Evolutionary conservation across 228 moss, liverwort and hornwort species (phyloP), one percentile per base, ranked within the genome.

Genomic region (Sphagnum fallax): DNA sequence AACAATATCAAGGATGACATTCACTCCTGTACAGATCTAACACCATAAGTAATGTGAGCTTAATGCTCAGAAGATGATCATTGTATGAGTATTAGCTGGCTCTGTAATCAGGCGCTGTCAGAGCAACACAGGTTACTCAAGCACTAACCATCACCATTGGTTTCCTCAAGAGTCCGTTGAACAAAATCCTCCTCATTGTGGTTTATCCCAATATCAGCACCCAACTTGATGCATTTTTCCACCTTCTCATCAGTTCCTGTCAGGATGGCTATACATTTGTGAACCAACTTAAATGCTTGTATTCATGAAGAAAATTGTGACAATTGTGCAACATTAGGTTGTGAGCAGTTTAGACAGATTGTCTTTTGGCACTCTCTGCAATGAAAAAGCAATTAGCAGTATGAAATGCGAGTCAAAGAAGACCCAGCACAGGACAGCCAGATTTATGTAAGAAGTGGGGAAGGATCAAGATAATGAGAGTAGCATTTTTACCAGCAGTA

Each of bases 191-290:
- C 73, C 53, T 77, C 16, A 49, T 82, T 84, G 48, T 80, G 72
- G 12, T 87, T 84, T 12, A 87, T 84, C 63, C 75, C 87, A 69
- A 87, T 69, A 0, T 81, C 8, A 53, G 79, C 87, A 57, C 87
- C 87, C 47, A 87, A 51, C 72, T 75, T 65, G 70, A 76, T 7
- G 48, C 84, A 88, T 62, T 79, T 82, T 0, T 0, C 0, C 2
- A 32, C 75, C 71, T 88, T 78, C 11, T 81, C 77, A 0, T 0
- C 5, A 16, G 52, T 75, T 62, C 83, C 84, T 88, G 32, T 0
- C 5, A 47, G 4, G 53, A 15, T 11, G 32, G 32, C 32, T 32
- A 32, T 32, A 32, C 32, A 32, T 32, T 32, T 32, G 2, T 32
- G 32, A 32, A 32, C 59, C 11, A 60, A n/a, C 60, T 14, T 16